Conservation (phyloP, 2,329 filamentous ascomycete genomes). For the Nigrograna mackinnonii region DNA sequence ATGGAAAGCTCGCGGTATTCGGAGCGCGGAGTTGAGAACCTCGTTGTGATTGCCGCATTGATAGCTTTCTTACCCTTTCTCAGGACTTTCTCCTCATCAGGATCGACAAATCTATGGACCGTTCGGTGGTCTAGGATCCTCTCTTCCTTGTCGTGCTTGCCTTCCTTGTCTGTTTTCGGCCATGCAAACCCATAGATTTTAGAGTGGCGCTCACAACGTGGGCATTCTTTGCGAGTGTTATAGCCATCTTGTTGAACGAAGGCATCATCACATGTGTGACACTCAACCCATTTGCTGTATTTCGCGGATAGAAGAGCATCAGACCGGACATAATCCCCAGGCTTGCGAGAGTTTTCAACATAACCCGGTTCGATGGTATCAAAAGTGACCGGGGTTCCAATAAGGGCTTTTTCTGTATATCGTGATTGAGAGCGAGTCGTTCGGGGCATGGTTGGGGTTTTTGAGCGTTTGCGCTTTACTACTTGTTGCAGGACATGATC, state of each 20-base stretch:
- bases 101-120: conserved; percentile 80
- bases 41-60: conserved; percentile 21
- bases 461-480: conserved; percentile 35
- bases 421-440: conserved; percentile 41
- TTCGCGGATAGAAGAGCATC: conserved; percentile 74
- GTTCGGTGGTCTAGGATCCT: conserved; percentile 81
- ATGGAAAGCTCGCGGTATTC: conserved; percentile 15
- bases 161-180: conserved; percentile 90
- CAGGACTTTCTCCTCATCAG: conserved; percentile 61
- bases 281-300: conserved; percentile 83
- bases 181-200: conserved; percentile 94
- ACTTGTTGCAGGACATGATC: conserved; percentile 41
- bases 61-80: conserved; percentile 31
- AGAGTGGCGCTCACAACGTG: conserved; percentile 90
- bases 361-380: conserved; percentile 22
- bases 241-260: conserved; percentile 93
- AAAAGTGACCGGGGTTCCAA: conserved; percentile 32
- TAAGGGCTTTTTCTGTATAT: conserved; percentile 24
- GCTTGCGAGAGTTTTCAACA: conserved; percentile 34
- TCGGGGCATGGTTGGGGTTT: conserved; percentile 23
- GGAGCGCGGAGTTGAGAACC: conserved; percentile 32
- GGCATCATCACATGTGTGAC: conserved; percentile 76
- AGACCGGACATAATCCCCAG: conserved; percentile 75
- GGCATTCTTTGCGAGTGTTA: conserved; percentile 82
- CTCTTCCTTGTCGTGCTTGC: conserved; percentile 70